These are phyloP conservation scores for Pleurotus sapidus DNA, from an alignment of 768 basidiomycete species.

Conservation along the genomic window DNA sequence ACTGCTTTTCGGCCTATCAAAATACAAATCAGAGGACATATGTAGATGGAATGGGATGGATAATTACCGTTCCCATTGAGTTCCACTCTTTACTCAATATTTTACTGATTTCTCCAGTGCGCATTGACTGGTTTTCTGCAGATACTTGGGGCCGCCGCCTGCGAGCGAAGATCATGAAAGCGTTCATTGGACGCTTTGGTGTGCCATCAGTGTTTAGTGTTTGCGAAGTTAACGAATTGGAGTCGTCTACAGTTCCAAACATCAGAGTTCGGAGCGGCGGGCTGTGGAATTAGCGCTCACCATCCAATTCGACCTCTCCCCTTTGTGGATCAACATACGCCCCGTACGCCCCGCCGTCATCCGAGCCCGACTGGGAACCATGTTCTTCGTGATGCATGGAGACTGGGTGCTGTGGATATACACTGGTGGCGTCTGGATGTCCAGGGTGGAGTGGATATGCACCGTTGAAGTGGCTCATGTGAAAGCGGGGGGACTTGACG, in stretches of 20 bases:
- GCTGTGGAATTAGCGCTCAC: constrained; percentile 23
- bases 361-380: constrained; percentile 55
- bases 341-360: constrained; percentile 42
- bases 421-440: constrained; percentile 22
- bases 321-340: constrained; percentile 33
- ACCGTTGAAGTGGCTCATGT: constrained; percentile 28
- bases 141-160: constrained; percentile 80
- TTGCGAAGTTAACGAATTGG: constrained; percentile 63
- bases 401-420: constrained; percentile 17
- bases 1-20: constrained; percentile 73
- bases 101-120: constrained; percentile 89
- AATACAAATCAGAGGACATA: not conserved
- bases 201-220: constrained; percentile 85
- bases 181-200: constrained; percentile 90
- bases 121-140: constrained; percentile 85
- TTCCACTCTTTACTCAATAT: constrained; percentile 87
- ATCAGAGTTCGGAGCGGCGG: constrained; percentile 8
- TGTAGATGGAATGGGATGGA: constrained; percentile 3
- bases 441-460: constrained; percentile 19
- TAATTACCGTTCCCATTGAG: constrained; percentile 65
- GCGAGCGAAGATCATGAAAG: constrained; percentile 91
- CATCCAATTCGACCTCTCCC: constrained; percentile 43
- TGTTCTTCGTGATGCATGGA: constrained; percentile 32
- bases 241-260: constrained; percentile 23
- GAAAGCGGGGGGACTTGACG: constrained; percentile 6